These are phyloP conservation scores for Capsicum baccatum DNA, from an alignment of 257 asterid species.

Conservation along the genomic window DNA sequence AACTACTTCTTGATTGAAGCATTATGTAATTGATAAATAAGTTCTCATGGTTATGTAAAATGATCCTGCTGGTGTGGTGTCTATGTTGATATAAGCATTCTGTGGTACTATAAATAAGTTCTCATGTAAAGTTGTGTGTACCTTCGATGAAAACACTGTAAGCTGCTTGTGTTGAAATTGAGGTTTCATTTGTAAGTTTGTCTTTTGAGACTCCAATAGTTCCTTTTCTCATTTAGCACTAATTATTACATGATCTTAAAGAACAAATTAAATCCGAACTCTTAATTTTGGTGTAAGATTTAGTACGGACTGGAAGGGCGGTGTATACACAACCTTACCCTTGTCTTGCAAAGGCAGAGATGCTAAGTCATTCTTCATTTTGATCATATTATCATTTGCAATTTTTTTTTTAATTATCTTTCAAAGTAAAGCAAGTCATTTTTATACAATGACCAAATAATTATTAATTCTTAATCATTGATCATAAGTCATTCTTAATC, in stretches of 20 bases:
- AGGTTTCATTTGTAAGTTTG: neutral
- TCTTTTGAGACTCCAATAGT: neutral
- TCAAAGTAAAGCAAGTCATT: too few relatives aligned
- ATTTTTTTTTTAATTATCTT: too few relatives aligned
- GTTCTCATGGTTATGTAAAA: neutral
- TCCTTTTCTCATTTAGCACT: neutral
- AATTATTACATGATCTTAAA: slow-evolving; percentile 2
- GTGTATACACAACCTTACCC: too few relatives aligned
- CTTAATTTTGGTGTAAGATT: neutral
- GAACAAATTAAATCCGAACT: neutral
- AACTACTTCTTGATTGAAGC: neutral
- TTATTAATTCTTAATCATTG: too few relatives aligned
- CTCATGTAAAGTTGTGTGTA: neutral
- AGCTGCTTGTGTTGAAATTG: neutral
- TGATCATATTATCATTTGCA: too few relatives aligned
- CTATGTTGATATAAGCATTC: neutral
- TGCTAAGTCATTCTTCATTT: too few relatives aligned
- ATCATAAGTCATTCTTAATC: too few relatives aligned
- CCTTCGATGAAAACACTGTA: neutral
- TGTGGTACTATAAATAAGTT: neutral
- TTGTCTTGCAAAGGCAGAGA: too few relatives aligned
- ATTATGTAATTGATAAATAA: neutral
- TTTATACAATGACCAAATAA: too few relatives aligned
- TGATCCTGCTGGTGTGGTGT: neutral
- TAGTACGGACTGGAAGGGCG: too few relatives aligned